Evolutionary conservation across 2,329 filamentous ascomycete species (phyloP), one percentile per base, ranked within the genome.

Genomic region (Cordyceps cateniannulata): DNA sequence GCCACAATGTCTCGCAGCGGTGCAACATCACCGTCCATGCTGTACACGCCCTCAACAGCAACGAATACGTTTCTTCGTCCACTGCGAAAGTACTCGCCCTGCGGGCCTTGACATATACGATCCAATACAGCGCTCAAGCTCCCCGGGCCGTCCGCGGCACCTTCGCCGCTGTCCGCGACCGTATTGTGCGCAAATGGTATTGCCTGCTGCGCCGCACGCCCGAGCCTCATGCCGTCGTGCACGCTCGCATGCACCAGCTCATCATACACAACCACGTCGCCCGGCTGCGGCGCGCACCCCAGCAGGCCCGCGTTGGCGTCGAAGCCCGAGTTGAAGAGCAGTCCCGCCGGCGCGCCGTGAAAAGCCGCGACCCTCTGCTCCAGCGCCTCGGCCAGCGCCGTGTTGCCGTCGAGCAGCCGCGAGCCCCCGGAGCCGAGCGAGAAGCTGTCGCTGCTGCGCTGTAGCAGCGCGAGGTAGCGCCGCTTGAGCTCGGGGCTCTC

Each of bases 21-120:
- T 0, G 83, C 83, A 20, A 90, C 74, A 65, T 93, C 89, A 0
- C 90, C 90, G 58, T 93, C 90, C 90, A 95, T 95, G 70, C 88
- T 92, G 71, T 95, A 93, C 0, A 91, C 77, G 0, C 81, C 83
- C 65, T 91, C 88, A 0, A 90, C 78, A 0, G 84, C 84, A n/a
- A 91, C 71, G 65, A 91, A 89, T 3, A 91, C 78, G 64, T 83
- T 86, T 0, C 69, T 69, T 1, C 68, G 62, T 0, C 82, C 81
- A 0, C 64, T 56, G 0, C 49, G 49, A 0, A 83, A 57, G 51
- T 59, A 58, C 0, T 60, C 62, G 18, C 76, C 72, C 5, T 72
- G 66, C 0, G 75, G 67, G 1, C 72, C 73, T 0, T 70, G 50
- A 3, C 73, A 64, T 3, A 82, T 64, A 1, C 61, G 65, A 0